phyloP scores from a whole-genome alignment of 768 basidiomycete genomes.

The Termitomyces titanicus region DNA sequence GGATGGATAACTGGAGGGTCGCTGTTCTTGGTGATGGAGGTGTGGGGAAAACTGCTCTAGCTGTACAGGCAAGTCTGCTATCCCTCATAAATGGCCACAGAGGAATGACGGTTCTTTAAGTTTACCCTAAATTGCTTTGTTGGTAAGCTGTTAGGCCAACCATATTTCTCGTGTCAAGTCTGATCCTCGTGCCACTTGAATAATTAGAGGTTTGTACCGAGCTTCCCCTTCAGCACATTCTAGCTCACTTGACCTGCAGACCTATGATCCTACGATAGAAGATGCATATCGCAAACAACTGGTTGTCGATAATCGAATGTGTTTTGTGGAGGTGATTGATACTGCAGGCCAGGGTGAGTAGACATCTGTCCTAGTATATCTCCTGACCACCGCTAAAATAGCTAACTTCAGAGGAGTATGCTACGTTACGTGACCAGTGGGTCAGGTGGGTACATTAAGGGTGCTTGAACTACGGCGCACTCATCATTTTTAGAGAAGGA shows the following conservation, averaged over 20 bases:
- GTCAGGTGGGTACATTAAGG: conserved; percentile 61
- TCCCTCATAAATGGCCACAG: background rate
- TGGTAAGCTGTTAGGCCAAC: conserved; percentile 52
- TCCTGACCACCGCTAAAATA: conserved; percentile 16
- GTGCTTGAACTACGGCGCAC: conserved; percentile 2
- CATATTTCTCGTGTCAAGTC: conserved; percentile 11
- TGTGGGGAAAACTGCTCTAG: conserved; percentile 95
- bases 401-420: conserved; percentile 79
- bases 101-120: conserved; percentile 35
- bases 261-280: conserved; percentile 98
- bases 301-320: conserved; percentile 92
- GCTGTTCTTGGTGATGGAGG: conserved; percentile 96
- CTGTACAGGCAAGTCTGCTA: conserved; percentile 73
- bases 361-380: conserved; percentile 1
- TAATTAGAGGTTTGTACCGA: conserved; percentile 48
- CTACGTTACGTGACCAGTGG: conserved; percentile 96
- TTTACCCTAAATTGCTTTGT: conserved; percentile 97
- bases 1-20: conserved; percentile 94
- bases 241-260: conserved; percentile 40
- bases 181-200: background rate
- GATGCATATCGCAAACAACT: conserved; percentile 96
- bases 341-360: conserved; percentile 92
- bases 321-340: conserved; percentile 95
- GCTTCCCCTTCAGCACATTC: conserved; percentile 2
- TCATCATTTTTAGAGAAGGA: conserved; percentile 63